Conservation (phyloP, 2,329 filamentous ascomycete species). For the Apiospora sp. region DNA sequence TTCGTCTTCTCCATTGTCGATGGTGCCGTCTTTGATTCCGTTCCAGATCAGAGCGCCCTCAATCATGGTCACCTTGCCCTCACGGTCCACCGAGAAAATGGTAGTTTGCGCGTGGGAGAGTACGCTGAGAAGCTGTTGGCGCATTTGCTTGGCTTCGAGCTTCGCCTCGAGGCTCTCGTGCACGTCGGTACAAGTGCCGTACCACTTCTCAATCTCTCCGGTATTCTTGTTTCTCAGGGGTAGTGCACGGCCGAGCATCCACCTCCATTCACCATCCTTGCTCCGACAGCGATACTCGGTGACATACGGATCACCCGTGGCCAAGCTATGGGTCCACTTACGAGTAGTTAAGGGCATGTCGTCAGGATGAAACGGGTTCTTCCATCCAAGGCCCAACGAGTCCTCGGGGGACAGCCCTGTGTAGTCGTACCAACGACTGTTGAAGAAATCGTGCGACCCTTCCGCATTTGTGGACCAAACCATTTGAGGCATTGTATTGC, state of each 20-base stretch:
- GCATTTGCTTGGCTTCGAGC: slow-evolving; percentile 68
- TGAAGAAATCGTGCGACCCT: slow-evolving; percentile 76
- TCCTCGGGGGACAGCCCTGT: slow-evolving; percentile 71
- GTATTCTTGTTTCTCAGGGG: slow-evolving; percentile 71
- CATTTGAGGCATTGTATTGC: slow-evolving; percentile 75
- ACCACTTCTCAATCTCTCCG: slow-evolving; percentile 79
- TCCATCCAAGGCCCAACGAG: slow-evolving; percentile 70
- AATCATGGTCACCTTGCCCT: slow-evolving; percentile 70
- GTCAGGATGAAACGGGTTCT: slow-evolving; percentile 72
- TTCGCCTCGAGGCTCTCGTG: slow-evolving; percentile 77
- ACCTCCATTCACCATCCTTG: slow-evolving; percentile 75
- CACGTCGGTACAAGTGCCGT: slow-evolving; percentile 80
- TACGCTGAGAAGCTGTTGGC: slow-evolving; percentile 76
- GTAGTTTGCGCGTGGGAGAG: slow-evolving; percentile 79
- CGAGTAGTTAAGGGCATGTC: slow-evolving; percentile 65
- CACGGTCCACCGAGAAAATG: slow-evolving; percentile 74
- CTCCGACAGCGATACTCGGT: slow-evolving; percentile 76
- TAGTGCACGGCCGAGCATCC: slow-evolving; percentile 78
- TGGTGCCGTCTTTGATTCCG: slow-evolving; percentile 48
- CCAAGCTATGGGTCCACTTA: slow-evolving; percentile 68
- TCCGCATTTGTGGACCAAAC: slow-evolving; percentile 78
- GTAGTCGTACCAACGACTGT: slow-evolving; percentile 80
- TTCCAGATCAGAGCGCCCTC: slow-evolving; percentile 72
- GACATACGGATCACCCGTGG: slow-evolving; percentile 72
- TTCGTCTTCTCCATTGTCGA: slow-evolving; percentile 40